Percentiles rank a stretch among this genome's conserved stretches.
These are phyloP conservation scores for Neocatenulostroma microsporum DNA, from an alignment of 2,329 filamentous ascomycete genomes.

Conservation along the genomic window DNA sequence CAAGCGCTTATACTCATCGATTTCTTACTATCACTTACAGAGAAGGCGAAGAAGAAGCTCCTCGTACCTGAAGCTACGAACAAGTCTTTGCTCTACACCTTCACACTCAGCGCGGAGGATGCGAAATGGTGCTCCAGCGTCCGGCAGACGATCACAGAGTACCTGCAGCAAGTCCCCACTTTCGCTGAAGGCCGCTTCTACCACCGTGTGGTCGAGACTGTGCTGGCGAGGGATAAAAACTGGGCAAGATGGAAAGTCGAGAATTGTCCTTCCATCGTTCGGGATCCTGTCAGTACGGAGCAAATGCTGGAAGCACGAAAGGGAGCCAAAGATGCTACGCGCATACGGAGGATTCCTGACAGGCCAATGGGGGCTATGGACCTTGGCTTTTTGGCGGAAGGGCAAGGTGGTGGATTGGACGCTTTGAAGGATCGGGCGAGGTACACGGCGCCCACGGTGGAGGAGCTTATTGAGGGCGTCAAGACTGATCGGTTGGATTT, in stretches of 20 bases:
- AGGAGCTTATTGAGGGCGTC: constrained; percentile 65
- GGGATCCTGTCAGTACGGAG: constrained; percentile 59
- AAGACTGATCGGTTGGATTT: constrained; percentile 77
- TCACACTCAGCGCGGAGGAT: constrained; percentile 72
- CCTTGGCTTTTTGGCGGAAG: constrained; percentile 69
- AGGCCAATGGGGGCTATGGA: constrained; percentile 65
- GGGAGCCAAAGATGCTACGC: constrained; percentile 57
- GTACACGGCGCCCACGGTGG: constrained; percentile 61
- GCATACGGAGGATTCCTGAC: constrained; percentile 61
- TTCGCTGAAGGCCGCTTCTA: constrained; percentile 77
- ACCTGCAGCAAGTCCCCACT: constrained; percentile 53
- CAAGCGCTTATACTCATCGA: constrained; percentile 92
- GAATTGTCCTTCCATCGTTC: constrained; percentile 79
- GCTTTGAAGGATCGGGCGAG: constrained; percentile 57
- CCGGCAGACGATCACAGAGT: constrained; percentile 70
- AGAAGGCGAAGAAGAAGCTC: constrained; percentile 72
- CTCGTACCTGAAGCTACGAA: constrained; percentile 57
- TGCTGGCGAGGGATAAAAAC: constrained; percentile 91
- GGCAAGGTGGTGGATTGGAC: constrained; percentile 56
- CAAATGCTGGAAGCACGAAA: constrained; percentile 64
- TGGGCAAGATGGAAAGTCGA: constrained; percentile 99
- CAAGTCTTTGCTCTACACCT: constrained; percentile 77
- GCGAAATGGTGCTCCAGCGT: constrained; percentile 76
- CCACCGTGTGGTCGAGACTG: constrained; percentile 92
- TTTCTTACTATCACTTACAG: constrained; percentile 84